These are phyloP conservation scores for Penicillium sp. DNA, from an alignment of 2,329 filamentous ascomycete species.

Conservation along the genomic window DNA sequence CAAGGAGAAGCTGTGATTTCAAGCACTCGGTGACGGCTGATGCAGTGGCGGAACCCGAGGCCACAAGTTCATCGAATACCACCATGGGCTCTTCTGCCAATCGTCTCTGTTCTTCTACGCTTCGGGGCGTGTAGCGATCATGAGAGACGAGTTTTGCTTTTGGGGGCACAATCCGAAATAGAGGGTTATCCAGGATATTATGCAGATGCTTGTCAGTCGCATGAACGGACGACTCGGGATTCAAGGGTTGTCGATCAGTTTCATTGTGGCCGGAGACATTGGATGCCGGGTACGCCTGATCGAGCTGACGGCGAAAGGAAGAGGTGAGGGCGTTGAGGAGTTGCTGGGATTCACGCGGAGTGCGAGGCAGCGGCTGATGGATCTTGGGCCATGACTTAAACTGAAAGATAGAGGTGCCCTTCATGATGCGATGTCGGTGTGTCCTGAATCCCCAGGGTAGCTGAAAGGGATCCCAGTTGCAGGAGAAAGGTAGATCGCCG, in stretches of 20 bases:
- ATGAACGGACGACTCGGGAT: slow-evolving; percentile 29
- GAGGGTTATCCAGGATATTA: slow-evolving; percentile 39
- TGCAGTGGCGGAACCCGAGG: slow-evolving; percentile 33
- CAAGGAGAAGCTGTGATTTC: slow-evolving; percentile 31
- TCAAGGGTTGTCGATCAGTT: slow-evolving; percentile 17
- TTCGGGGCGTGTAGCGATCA: slow-evolving; percentile 11
- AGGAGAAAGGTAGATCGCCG: slow-evolving; percentile 14
- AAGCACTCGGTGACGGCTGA: slow-evolving; percentile 28
- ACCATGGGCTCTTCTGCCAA: slow-evolving; percentile 32
- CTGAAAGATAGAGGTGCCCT: slow-evolving; percentile 45
- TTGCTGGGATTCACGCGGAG: slow-evolving; percentile 54
- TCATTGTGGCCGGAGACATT: slow-evolving; percentile 15
- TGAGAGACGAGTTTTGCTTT: slow-evolving; percentile 15
- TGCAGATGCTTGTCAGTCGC: slow-evolving; percentile 38
- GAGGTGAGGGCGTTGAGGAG: slow-evolving; percentile 58
- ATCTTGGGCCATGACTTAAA: slow-evolving; percentile 53
- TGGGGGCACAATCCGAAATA: slow-evolving; percentile 37
- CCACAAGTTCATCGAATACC: slow-evolving; percentile 38
- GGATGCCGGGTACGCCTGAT: slow-evolving; percentile 52
- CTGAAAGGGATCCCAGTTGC: not conserved
- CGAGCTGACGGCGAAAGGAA: slow-evolving; percentile 61
- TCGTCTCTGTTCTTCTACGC: slow-evolving; percentile 17
- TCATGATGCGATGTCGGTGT: slow-evolving; percentile 44
- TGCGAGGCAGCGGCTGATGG: slow-evolving; percentile 50
- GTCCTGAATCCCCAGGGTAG: not conserved